A percentile compares a stretch with the other conserved stretches of the same genome.
Evolutionary conservation across 2,329 filamentous ascomycete species (phyloP).

Genomic region (Grosmannia penicillata): DNA sequence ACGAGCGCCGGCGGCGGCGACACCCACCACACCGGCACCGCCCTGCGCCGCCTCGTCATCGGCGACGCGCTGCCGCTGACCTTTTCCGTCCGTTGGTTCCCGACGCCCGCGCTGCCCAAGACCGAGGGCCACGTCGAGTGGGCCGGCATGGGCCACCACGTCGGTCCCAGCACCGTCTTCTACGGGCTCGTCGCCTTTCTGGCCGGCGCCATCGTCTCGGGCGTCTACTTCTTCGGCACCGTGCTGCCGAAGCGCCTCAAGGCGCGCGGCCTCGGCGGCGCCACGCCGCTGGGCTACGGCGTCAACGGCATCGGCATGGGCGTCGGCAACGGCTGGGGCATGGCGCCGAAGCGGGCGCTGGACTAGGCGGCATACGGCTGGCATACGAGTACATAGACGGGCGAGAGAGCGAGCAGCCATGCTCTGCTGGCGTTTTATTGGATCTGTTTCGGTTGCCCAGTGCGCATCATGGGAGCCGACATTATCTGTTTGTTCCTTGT

Average conservation of each 20-base stretch:
- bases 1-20: conserved; percentile 26
- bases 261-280: conserved; percentile 36
- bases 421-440: neutral
- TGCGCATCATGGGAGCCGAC: neutral
- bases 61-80: conserved; percentile 68
- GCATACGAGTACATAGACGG: too few relatives aligned
- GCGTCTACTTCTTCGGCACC: conserved; percentile 45
- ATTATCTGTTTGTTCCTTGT: neutral
- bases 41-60: conserved; percentile 57
- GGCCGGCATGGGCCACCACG: conserved; percentile 48
- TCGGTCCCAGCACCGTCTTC: conserved; percentile 49
- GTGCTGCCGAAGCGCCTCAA: conserved; percentile 39
- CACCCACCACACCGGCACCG: conserved; percentile 12
- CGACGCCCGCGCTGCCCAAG: conserved; percentile 53
- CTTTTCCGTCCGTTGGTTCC: conserved; percentile 80
- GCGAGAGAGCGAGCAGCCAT: neutral
- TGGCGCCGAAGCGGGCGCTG: conserved; percentile 34
- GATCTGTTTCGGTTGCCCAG: too few relatives aligned
- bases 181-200: conserved; percentile 45
- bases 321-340: conserved; percentile 43
- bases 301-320: conserved; percentile 31
- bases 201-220: conserved; percentile 37
- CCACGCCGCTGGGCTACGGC: conserved; percentile 42
- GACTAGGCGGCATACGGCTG: conserved; percentile 22
- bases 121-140: conserved; percentile 51